phyloP scores from a whole-genome alignment of 1,284 basidiomycete species.

The Naganishia albida region DNA sequence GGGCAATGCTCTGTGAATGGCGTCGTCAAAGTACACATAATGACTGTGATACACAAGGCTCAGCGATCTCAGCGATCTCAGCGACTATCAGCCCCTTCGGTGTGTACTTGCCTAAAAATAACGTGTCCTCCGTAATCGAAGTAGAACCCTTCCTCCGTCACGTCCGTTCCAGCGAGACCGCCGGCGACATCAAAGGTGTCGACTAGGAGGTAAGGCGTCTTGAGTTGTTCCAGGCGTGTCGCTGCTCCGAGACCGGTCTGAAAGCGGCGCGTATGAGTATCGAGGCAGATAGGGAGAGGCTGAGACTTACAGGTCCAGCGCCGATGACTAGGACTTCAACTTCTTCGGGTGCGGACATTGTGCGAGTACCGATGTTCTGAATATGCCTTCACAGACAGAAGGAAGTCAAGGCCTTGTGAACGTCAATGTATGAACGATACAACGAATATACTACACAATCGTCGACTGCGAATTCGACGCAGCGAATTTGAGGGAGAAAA shows the following conservation, averaged over 20 bases:
- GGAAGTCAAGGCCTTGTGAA: too few species aligned
- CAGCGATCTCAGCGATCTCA: not conserved
- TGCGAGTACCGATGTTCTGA: too few species aligned
- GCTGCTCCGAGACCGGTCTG: slow-evolving; percentile 59
- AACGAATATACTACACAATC: too few species aligned
- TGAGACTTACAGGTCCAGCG: slow-evolving; percentile 46
- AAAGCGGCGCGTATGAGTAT: not conserved
- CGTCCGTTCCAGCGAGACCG: slow-evolving; percentile 59
- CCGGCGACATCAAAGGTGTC: slow-evolving; percentile 56
- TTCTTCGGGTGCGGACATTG: slow-evolving; percentile 21
- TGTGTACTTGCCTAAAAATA: slow-evolving; percentile 55
- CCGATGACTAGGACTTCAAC: slow-evolving; percentile 53
- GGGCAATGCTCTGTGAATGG: slow-evolving; percentile 57
- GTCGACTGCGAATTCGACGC: too few species aligned
- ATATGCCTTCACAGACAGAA: too few species aligned
- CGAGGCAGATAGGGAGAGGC: not conserved
- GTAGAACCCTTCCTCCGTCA: slow-evolving; percentile 58
- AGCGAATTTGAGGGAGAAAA: too few species aligned
- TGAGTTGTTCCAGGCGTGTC: slow-evolving; percentile 57
- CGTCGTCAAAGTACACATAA: slow-evolving; percentile 60
- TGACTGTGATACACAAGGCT: slow-evolving; percentile 49
- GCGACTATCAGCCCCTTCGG: not conserved
- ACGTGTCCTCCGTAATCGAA: slow-evolving; percentile 61
- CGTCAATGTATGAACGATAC: too few species aligned
- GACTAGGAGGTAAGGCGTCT: slow-evolving; percentile 54